These are phyloP conservation scores for Moricandia moricandioides DNA, from an alignment of 345 rosid species.

Conservation along the genomic window DNA sequence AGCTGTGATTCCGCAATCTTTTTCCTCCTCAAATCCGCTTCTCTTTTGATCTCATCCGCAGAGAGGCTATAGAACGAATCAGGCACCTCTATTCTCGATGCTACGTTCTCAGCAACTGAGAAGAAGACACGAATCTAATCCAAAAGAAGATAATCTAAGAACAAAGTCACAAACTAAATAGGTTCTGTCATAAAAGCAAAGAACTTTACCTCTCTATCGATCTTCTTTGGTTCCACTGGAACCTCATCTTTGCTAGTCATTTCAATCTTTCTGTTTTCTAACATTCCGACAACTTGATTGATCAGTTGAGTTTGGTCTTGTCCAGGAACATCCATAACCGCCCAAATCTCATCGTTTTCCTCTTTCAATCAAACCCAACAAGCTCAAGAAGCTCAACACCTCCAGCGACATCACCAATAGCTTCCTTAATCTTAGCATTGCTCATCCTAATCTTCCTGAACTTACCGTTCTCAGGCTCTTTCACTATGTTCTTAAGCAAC, in stretches of 20 bases:
- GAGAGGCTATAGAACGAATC: slow-evolving; percentile 88
- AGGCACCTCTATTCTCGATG: slow-evolving; percentile 84
- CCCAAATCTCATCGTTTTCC: slow-evolving; percentile 79
- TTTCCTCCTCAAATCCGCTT: slow-evolving; percentile 80
- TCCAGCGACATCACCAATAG: slow-evolving; percentile 67
- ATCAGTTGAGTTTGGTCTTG: slow-evolving; percentile 47
- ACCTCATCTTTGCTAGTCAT: slow-evolving; percentile 30
- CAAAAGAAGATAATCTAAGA: background rate
- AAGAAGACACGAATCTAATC: slow-evolving; percentile 73
- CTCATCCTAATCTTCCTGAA: slow-evolving; percentile 81
- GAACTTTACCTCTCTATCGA: slow-evolving; percentile 71
- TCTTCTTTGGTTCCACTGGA: slow-evolving; percentile 50
- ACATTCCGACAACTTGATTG: slow-evolving; percentile 41
- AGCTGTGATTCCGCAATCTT: slow-evolving; percentile 84
- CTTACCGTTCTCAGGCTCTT: slow-evolving; percentile 77
- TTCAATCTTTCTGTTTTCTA: slow-evolving; percentile 52
- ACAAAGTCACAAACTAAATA: background rate
- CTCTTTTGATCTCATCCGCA: slow-evolving; percentile 68
- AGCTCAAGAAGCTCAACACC: slow-evolving; percentile 73
- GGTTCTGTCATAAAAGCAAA: background rate
- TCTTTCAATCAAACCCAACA: slow-evolving; percentile 71
- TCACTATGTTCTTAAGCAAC: slow-evolving; percentile 65
- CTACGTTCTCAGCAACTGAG: slow-evolving; percentile 76
- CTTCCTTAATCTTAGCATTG: slow-evolving; percentile 82
- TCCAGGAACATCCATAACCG: slow-evolving; percentile 61